Evolutionary conservation across 805 yeast genomes (phyloP).

Genomic region (Yarrowia hollandica): DNA sequence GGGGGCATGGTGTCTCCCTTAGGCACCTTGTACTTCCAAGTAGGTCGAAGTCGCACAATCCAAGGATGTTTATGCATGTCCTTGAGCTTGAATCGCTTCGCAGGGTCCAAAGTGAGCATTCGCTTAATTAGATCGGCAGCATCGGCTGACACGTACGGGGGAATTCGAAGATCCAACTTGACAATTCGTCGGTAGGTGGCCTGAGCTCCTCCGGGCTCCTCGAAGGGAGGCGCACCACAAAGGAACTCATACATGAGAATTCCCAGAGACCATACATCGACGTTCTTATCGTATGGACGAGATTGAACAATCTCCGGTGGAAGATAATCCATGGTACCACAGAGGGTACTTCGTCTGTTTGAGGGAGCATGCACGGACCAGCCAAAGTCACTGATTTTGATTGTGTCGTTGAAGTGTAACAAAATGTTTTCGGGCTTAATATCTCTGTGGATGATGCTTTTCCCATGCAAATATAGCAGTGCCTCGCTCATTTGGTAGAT

Average conservation of each 20-base stretch:
- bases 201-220: slow-evolving; percentile 66
- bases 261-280: slow-evolving; percentile 93
- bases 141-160: slow-evolving; percentile 64
- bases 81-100: slow-evolving; percentile 57
- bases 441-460: slow-evolving; percentile 85
- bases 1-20: neutral
- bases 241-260: slow-evolving; percentile 80
- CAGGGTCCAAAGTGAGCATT: slow-evolving; percentile 68
- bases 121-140: slow-evolving; percentile 72
- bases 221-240: slow-evolving; percentile 91
- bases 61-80: slow-evolving; percentile 79
- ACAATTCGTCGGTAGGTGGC: slow-evolving; percentile 80
- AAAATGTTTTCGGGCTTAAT: slow-evolving; percentile 92
- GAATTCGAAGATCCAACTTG: slow-evolving; percentile 72
- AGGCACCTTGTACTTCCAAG: slow-evolving; percentile 49
- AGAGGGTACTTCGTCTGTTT: slow-evolving; percentile 70
- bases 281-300: slow-evolving; percentile 70
- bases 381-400: slow-evolving; percentile 92
- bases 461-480: slow-evolving; percentile 70
- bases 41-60: slow-evolving; percentile 64
- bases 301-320: slow-evolving; percentile 95
- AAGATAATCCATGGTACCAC: slow-evolving; percentile 91
- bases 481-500: slow-evolving; percentile 83
- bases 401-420: slow-evolving; percentile 68
- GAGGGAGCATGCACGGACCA: slow-evolving; percentile 81